A percentile compares a stretch with the other conserved stretches of the same genome.
These are phyloP conservation scores for Picocystis salinarum DNA, from an alignment of 139 green algal genomes.

Conservation along the genomic window DNA sequence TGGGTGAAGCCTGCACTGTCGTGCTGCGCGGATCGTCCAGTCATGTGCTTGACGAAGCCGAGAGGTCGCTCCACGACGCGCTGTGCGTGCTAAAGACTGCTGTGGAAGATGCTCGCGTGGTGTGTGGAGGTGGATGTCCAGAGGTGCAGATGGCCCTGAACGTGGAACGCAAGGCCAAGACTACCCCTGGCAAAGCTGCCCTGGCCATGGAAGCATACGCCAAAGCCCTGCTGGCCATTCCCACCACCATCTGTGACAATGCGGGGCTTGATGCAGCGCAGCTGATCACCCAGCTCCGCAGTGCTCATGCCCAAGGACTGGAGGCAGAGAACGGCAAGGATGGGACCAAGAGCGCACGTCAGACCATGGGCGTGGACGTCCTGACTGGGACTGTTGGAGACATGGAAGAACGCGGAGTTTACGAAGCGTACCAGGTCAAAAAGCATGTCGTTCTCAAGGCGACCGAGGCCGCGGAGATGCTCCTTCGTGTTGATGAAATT, in stretches of 20 bases:
- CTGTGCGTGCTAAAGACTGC: conserved; percentile 86
- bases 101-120: conserved; percentile 61
- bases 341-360: conserved; percentile 16
- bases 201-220: conserved; percentile 87
- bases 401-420: conserved; percentile 41
- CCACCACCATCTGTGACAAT: conserved; percentile 91
- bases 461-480: conserved; percentile 96
- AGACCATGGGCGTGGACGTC: conserved; percentile 59
- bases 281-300: conserved; percentile 66
- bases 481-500: conserved; percentile 94
- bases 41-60: conserved; percentile 93
- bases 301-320: conserved; percentile 50
- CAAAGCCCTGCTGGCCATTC: conserved; percentile 67
- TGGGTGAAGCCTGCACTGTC: conserved; percentile 93
- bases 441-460: conserved; percentile 61
- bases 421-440: conserved; percentile 50
- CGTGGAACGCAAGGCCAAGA: background rate
- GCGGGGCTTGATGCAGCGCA: conserved; percentile 72
- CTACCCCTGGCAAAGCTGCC: conserved; percentile 58
- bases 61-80: conserved; percentile 90
- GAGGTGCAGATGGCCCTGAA: conserved; percentile 68
- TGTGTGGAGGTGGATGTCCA: conserved; percentile 80
- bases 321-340: too few species aligned
- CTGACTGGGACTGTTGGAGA: conserved; percentile 35
- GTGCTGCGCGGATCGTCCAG: conserved; percentile 78